Evolutionary conservation across 208 protist species (phyloP).

Genomic region (Porcisia hertigi): DNA sequence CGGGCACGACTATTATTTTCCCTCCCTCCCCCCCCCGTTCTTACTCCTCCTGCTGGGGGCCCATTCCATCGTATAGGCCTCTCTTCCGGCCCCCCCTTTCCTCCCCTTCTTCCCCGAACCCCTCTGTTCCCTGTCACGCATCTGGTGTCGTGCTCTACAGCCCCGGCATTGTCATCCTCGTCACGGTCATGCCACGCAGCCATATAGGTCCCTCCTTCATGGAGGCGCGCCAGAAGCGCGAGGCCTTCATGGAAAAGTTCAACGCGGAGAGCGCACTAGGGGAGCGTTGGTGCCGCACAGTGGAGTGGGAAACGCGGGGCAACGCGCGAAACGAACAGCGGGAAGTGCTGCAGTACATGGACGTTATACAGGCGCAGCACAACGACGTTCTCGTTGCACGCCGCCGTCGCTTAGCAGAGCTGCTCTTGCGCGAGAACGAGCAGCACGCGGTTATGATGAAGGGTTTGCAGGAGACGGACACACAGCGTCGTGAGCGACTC

Average conservation of each 20-base stretch:
- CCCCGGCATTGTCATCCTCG: not conserved
- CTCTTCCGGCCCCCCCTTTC: not conserved
- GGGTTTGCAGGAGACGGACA: conserved; percentile 75
- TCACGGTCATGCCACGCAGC: conserved; percentile 16
- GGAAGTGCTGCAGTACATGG: conserved; percentile 66
- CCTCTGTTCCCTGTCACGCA: not conserved
- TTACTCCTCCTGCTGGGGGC: too few species aligned
- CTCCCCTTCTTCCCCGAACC: not conserved
- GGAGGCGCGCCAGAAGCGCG: conserved; percentile 61
- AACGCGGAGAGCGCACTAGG: conserved; percentile 46
- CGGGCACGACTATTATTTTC: too few species aligned
- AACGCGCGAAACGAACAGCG: conserved; percentile 44
- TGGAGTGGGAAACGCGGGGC: conserved; percentile 65
- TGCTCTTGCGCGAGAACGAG: conserved; percentile 61
- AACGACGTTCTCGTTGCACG: conserved; percentile 77
- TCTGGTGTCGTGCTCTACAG: conserved; percentile 7
- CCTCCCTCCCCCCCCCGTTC: too few species aligned
- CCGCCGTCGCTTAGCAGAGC: conserved; percentile 65
- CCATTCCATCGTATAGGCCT: not conserved
- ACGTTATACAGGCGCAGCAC: conserved; percentile 78
- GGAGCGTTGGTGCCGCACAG: conserved; percentile 39
- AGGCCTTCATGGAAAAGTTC: conserved; percentile 71
- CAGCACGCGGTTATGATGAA: conserved; percentile 75
- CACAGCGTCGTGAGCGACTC: conserved; percentile 81
- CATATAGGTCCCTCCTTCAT: conserved; percentile 39